Conservation (phyloP, 108 stramenopile genomes). For the Conticribra weissflogii region DNA sequence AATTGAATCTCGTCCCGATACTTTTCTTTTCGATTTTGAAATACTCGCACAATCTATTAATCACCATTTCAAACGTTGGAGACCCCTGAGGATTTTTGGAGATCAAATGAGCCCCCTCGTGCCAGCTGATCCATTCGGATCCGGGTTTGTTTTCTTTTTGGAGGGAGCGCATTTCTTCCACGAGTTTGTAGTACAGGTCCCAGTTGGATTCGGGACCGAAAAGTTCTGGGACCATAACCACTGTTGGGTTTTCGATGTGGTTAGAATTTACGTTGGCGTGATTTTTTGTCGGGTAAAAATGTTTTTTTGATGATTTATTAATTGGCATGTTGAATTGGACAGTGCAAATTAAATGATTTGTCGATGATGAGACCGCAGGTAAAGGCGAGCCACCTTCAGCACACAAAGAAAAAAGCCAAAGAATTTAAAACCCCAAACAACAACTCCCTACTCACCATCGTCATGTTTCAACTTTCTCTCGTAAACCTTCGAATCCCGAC, state of each 20-base stretch:
- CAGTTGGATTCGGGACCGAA: conserved; percentile 80
- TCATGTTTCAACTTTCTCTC: conserved; percentile 70
- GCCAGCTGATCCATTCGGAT: conserved; percentile 80
- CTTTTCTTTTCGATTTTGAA: conserved; percentile 60
- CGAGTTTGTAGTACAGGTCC: conserved; percentile 75
- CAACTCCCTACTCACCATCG: conserved; percentile 53
- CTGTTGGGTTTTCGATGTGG: no score
- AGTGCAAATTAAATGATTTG: no score
- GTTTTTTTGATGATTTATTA: no score
- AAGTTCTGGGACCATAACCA: conserved; percentile 87
- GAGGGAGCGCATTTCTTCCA: conserved; percentile 72
- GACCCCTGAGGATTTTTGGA: conserved; percentile 66
- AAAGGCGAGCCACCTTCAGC: no score
- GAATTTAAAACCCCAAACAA: background rate
- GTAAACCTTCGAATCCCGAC: conserved; percentile 9
- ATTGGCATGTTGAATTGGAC: no score
- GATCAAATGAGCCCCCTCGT: conserved; percentile 88
- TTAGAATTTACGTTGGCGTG: background rate
- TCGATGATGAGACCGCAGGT: no score
- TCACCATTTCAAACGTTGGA: conserved; percentile 64
- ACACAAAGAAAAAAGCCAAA: no score
- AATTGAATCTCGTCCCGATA: conserved; percentile 82
- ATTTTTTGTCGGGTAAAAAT: no score
- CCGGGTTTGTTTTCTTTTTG: conserved; percentile 42
- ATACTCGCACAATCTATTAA: conserved; percentile 71